Conservation (phyloP, 352 stramenopile genomes). For the Globisporangium polare region DNA sequence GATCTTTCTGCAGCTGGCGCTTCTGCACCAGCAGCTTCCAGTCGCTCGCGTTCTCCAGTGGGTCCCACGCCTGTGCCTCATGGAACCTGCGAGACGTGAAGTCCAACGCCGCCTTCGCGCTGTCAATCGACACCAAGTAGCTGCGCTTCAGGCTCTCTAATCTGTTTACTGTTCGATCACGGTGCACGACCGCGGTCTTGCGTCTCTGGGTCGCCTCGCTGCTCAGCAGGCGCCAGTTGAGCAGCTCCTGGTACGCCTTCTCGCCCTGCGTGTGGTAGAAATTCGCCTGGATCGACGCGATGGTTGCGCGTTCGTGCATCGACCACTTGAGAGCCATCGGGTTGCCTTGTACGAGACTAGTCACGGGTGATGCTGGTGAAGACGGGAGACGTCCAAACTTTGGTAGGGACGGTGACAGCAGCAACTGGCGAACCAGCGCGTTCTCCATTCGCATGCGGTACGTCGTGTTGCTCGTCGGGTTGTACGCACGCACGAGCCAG, state of each 20-base stretch:
- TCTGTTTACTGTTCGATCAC: constrained; percentile 21
- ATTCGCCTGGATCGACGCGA: constrained; percentile 16
- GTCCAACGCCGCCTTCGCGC: constrained; percentile 43
- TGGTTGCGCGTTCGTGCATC: constrained; percentile 14
- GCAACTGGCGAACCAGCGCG: constrained; percentile 35
- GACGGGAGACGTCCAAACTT: not conserved
- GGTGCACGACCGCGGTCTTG: constrained; percentile 25
- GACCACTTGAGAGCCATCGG: constrained; percentile 24
- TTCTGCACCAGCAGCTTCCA: constrained; percentile 67
- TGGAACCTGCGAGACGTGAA: constrained; percentile 52
- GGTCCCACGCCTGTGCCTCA: constrained; percentile 71
- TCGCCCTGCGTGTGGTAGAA: constrained; percentile 23
- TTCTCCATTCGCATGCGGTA: constrained; percentile 53
- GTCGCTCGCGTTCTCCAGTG: constrained; percentile 79
- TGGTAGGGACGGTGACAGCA: constrained; percentile 16
- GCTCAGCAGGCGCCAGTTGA: constrained; percentile 39
- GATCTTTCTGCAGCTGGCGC: constrained; percentile 39
- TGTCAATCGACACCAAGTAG: constrained; percentile 25
- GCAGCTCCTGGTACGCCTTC: constrained; percentile 19
- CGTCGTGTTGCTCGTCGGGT: constrained; percentile 38
- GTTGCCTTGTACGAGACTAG: not conserved
- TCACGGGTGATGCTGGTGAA: not conserved
- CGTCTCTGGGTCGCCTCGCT: constrained; percentile 32
- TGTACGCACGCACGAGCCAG: constrained; percentile 73
- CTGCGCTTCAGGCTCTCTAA: constrained; percentile 21